Evolutionary conservation across 2,329 filamentous ascomycete genomes (phyloP).

Genomic region (Catunica adiposa): DNA sequence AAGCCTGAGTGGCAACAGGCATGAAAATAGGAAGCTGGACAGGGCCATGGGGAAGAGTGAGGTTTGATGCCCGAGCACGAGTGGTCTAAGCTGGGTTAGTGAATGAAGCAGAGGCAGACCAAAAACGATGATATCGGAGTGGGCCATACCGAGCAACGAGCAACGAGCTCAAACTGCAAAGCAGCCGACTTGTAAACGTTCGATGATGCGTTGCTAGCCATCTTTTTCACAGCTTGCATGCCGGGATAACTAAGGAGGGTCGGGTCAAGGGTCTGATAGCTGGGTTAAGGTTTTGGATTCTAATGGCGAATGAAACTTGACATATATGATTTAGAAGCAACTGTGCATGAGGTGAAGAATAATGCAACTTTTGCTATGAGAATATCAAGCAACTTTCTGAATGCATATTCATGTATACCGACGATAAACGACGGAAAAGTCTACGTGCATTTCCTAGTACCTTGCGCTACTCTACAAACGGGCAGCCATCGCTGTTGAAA

Average conservation of each 20-base stretch:
- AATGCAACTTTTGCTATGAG: too few relatives aligned
- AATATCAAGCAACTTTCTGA: too few relatives aligned
- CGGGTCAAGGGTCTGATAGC: background rate
- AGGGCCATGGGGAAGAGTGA: slow-evolving; percentile 79
- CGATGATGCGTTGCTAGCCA: slow-evolving; percentile 8
- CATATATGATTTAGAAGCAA: too few relatives aligned
- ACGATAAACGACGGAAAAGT: too few relatives aligned
- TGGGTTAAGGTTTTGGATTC: background rate
- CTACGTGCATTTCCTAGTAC: too few relatives aligned
- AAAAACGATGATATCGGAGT: background rate
- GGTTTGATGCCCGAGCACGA: slow-evolving; percentile 73
- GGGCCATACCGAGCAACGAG: slow-evolving; percentile 57
- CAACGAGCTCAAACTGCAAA: slow-evolving; percentile 61
- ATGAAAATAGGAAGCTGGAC: slow-evolving; percentile 92
- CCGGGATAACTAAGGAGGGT: background rate
- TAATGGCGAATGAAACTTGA: too few relatives aligned
- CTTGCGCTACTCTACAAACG: background rate
- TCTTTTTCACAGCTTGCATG: slow-evolving; percentile 13
- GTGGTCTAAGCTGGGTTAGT: slow-evolving; percentile 49
- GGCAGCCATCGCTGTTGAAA: background rate
- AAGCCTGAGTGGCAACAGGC: slow-evolving; percentile 94
- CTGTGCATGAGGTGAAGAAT: too few relatives aligned
- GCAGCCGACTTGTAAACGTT: slow-evolving; percentile 44
- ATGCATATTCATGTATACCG: too few relatives aligned
- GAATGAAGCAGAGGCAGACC: background rate